A percentile compares a stretch with the other conserved stretches of the same genome.
Conservation (phyloP, 2,329 filamentous ascomycete genomes). For the Aulographum hederae region DNA sequence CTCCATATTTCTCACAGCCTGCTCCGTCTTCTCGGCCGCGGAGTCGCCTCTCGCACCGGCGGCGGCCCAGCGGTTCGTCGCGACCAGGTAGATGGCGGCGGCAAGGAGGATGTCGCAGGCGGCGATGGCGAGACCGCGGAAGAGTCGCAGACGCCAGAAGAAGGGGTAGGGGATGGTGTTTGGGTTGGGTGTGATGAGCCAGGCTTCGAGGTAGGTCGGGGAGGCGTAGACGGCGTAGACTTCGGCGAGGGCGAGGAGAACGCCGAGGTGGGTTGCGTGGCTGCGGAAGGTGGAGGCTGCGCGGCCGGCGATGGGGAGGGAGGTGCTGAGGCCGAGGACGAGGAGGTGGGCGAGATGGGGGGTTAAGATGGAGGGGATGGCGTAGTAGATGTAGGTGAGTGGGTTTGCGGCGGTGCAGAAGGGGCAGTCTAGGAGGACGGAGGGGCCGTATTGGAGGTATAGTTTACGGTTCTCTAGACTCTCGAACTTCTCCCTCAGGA, state of each 20-base stretch:
- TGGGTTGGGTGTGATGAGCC: slow-evolving; percentile 43
- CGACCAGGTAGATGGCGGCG: slow-evolving; percentile 51
- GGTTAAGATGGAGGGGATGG: slow-evolving; percentile 50
- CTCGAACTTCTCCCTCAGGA: slow-evolving; percentile 45
- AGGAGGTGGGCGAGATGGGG: slow-evolving; percentile 70
- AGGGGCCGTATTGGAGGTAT: slow-evolving; percentile 69
- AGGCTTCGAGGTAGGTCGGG: slow-evolving; percentile 51
- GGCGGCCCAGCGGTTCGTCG: slow-evolving; percentile 63
- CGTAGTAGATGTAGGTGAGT: slow-evolving; percentile 61
- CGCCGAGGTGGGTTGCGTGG: slow-evolving; percentile 44
- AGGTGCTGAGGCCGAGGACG: slow-evolving; percentile 56
- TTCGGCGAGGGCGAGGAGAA: slow-evolving; percentile 43
- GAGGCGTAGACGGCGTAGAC: slow-evolving; percentile 46
- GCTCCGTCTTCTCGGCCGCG: slow-evolving; percentile 48
- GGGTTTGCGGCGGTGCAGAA: slow-evolving; percentile 63
- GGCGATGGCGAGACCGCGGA: slow-evolving; percentile 46
- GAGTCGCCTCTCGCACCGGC: slow-evolving; percentile 31
- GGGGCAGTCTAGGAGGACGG: slow-evolving; percentile 53
- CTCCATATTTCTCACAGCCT: slow-evolving; percentile 36
- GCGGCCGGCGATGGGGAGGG: slow-evolving; percentile 42
- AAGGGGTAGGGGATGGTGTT: slow-evolving; percentile 42
- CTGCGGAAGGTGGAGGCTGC: slow-evolving; percentile 52
- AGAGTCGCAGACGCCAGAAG: slow-evolving; percentile 48
- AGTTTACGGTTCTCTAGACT: slow-evolving; percentile 20
- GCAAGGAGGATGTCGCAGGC: slow-evolving; percentile 46